Evolutionary conservation across 208 protist genomes (phyloP).

Genomic region (Trypanosoma mega): DNA sequence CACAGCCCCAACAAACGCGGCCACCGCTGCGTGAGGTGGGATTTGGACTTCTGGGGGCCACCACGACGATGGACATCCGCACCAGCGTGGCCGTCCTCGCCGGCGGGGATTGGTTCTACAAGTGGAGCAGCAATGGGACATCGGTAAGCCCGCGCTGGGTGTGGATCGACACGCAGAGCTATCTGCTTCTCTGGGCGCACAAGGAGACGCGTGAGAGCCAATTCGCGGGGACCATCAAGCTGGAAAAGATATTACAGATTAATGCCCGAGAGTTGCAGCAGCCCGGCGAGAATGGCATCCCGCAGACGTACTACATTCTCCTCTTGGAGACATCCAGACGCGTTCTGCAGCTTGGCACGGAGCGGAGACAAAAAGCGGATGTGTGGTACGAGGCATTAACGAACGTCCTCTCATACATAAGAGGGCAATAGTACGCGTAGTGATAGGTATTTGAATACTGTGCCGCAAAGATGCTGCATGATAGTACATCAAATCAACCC

Average conservation of each 20-base stretch:
- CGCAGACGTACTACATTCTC: constrained; percentile 69
- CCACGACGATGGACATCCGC: constrained; percentile 62
- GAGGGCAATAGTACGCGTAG: constrained; percentile 22
- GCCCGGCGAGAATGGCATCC: constrained; percentile 46
- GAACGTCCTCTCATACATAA: constrained; percentile 71
- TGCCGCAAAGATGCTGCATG: no score
- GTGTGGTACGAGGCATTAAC: constrained; percentile 80
- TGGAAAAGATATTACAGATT: constrained; percentile 70
- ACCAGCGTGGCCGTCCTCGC: constrained; percentile 63
- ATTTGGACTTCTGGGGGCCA: constrained; percentile 28
- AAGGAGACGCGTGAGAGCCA: constrained; percentile 50
- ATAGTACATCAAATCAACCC: no score
- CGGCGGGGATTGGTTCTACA: constrained; percentile 85
- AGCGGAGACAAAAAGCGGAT: constrained; percentile 65
- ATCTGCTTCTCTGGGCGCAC: constrained; percentile 75
- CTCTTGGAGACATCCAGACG: constrained; percentile 64
- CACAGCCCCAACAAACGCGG: background rate
- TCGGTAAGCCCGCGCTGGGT: constrained; percentile 63
- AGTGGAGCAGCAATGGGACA: constrained; percentile 58
- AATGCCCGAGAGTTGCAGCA: constrained; percentile 46
- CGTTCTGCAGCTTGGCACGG: constrained; percentile 72
- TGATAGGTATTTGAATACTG: no score
- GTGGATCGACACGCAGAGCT: constrained; percentile 73
- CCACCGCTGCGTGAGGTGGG: background rate
- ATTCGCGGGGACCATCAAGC: constrained; percentile 55